Base-by-base conservation (phyloP, 495 filamentous ascomycete genomes). In the Penicillium tannophilum region DNA sequence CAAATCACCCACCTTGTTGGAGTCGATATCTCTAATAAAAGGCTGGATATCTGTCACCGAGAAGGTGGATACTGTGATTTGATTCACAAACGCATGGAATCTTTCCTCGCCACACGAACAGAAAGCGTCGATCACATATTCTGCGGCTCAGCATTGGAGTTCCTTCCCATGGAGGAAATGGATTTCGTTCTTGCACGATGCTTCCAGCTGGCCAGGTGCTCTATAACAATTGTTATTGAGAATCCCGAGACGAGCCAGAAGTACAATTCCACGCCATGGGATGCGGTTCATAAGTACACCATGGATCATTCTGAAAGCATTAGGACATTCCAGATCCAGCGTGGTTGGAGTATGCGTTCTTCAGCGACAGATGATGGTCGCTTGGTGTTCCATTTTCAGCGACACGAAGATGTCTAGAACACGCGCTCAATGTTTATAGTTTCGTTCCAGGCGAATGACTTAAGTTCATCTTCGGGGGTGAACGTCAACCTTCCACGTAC, bases 61-160 rank as follows among this genome's bases (percentile, higher is more conserved):
- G 6, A 16, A 0, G 51, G 49, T 6, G 5, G 19, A 1, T 60
- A 60, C 20, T 20, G 7, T 14, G 52, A 60, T 10, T n/a, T 60
- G 10, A 19, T 54, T 6, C 31, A 54, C 17, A n/a, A 55, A 19
- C 39, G 51, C 17, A 60, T 60, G 58, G 51, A 60, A n/a, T 17
- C 17, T 1, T 55, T 42, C 36, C 52, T 60, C 31, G 28, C 52
- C 6, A 35, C 19, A 11, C 48, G 26, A 23, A 52, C 16, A 12
- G 58, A 55, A 31, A 39, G 9, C 33, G 52, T 60, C 7, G 58
- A 60, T 23, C 58, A 60, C 30, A 55, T 60, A n/a, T 54, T 60
- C 31, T 60, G 58, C n/a, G n/a, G 30, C 14, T 60, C 52, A 2
- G 51, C 51, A 8, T 19, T 60, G 33, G 43, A 60, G 9, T 60